Evolutionary conservation across 208 protist genomes (phyloP), one percentile per base, ranked within the genome.

Genomic region (Leptomonas seymouri): DNA sequence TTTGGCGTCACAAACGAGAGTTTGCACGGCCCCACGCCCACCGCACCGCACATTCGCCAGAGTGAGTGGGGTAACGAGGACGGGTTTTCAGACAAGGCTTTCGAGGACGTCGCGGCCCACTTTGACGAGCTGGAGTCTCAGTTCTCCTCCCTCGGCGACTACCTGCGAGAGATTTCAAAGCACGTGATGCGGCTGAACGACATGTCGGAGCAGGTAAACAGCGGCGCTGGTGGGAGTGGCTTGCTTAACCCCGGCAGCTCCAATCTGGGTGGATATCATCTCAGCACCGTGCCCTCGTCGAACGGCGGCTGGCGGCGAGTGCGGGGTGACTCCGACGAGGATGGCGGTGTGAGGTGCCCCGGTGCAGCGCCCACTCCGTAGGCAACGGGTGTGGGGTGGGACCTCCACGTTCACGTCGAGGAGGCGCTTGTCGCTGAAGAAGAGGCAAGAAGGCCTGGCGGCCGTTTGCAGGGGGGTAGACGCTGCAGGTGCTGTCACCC

Each of bases 111-210:
- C 15, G 76, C 80, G 11, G 74, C 72, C 6, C 86, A 91, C 69
- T 96, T 94, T 75, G 82, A 80, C 15, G 53, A 76, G 20, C 61
- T 96, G 20, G 91, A 96, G 67, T 75, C 75, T 28, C 85, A 93
- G 59, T 96, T 96, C 55, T 75, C 73, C 11, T 78, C 71, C 9
- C 73, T 96, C 42, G 86, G 88, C 20, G 85, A 94, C 42, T 76
- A 92, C 62, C 79, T 96, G 71, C 80, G 82, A 9, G 76, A 93
- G 27, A 92, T 96, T 21, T 91, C 89, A 18, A 83, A 81, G 62
- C 86, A 94, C 58, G 86, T 96, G 23, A 73, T 90, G n/a, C 80
- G 76, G 15, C 80, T 96, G 16, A 93, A 96, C 63, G 79, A 85
- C 45, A 93, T 96, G 82, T 85, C 86, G 15, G 87, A 94, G 60